These are phyloP conservation scores for Breynia disticha DNA, from an alignment of 441 rosid species.

Conservation along the genomic window DNA sequence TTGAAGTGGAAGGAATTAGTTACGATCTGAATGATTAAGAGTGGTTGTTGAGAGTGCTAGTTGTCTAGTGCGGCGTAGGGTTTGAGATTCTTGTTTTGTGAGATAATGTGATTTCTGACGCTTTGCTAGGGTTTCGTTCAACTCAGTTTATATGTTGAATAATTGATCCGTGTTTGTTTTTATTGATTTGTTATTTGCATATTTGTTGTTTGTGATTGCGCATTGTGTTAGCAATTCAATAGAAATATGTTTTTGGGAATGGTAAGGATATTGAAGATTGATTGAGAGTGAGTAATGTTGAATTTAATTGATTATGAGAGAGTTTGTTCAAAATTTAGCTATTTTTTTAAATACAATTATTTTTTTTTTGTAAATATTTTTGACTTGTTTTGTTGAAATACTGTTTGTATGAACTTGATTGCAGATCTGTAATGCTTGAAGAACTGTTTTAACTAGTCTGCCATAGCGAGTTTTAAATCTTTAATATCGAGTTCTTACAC, in stretches of 20 bases:
- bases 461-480: conserved; percentile 12
- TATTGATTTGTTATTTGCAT: too few relatives aligned
- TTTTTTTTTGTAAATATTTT: too few relatives aligned
- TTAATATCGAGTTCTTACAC: conserved; percentile 18
- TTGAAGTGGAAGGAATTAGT: background rate
- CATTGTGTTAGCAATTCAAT: too few relatives aligned
- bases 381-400: background rate
- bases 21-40: background rate
- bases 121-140: background rate
- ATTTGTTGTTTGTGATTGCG: too few relatives aligned
- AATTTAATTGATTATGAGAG: too few relatives aligned
- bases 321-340: too few relatives aligned
- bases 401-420: conserved; percentile 2
- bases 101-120: background rate
- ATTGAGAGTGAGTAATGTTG: too few relatives aligned
- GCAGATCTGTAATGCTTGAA: conserved; percentile 18
- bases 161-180: background rate
- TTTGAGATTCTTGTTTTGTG: background rate
- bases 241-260: too few relatives aligned
- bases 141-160: background rate
- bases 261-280: too few relatives aligned
- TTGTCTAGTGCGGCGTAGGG: background rate
- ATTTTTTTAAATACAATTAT: too few relatives aligned
- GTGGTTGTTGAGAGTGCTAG: background rate
- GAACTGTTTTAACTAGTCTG: conserved; percentile 11